Evolutionary conservation across 257 asterid genomes (phyloP).

Genomic region (Solanum sparsipilum): DNA sequence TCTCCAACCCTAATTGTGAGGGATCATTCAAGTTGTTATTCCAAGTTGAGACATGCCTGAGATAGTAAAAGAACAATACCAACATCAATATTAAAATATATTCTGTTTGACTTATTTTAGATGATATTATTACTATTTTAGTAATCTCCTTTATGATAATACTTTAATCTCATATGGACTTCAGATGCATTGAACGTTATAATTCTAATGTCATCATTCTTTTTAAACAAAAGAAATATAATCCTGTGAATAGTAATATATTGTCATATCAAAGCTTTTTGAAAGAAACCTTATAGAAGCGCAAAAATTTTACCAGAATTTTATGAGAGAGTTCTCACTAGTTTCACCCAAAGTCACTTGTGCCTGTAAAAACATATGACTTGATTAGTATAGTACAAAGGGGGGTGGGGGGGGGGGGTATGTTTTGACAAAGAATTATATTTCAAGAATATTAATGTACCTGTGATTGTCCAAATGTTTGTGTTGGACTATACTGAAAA

Average conservation of each 20-base stretch:
- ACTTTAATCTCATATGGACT: background rate
- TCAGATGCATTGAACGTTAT: background rate
- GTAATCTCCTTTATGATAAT: background rate
- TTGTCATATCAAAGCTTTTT: background rate
- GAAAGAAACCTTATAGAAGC: background rate
- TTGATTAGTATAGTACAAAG: background rate
- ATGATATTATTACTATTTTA: background rate
- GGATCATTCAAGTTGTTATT: too few species aligned
- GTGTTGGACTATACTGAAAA: background rate
- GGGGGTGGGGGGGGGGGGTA: background rate
- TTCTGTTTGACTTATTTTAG: background rate
- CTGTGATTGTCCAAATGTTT: too few species aligned
- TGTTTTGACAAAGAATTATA: background rate
- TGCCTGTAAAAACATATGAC: background rate
- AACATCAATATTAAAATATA: background rate
- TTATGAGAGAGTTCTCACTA: background rate
- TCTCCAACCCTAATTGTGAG: background rate
- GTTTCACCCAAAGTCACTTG: background rate
- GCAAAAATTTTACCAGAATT: background rate
- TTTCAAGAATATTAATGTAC: too few species aligned
- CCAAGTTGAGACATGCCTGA: background rate
- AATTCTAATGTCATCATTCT: background rate
- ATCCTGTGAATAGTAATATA: background rate
- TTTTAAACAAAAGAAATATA: background rate
- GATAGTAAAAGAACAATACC: background rate